These are phyloP conservation scores for Macrophomina pseudophaseolina DNA, from an alignment of 2,329 filamentous ascomycete species.

Conservation along the genomic window DNA sequence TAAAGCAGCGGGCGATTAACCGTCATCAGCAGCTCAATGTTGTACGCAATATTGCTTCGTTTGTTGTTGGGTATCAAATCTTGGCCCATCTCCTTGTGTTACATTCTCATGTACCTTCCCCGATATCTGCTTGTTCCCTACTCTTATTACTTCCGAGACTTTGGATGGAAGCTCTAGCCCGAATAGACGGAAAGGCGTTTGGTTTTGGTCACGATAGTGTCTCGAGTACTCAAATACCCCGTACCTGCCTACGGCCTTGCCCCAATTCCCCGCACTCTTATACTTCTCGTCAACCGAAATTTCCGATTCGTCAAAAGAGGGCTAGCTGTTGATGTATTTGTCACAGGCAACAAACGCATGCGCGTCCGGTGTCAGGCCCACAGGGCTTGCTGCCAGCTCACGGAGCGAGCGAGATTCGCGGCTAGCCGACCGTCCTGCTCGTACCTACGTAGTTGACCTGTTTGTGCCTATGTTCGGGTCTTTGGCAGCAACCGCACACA, in stretches of 20 bases:
- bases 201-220: neutral
- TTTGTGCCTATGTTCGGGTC: too few species aligned
- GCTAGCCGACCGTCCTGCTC: too few species aligned
- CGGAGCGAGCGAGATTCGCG: too few species aligned
- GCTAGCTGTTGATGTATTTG: neutral
- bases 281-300: too few species aligned
- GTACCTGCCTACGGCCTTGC: neutral
- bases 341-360: neutral
- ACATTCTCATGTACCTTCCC: constrained; percentile 13
- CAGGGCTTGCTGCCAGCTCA: too few species aligned
- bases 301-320: neutral
- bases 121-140: neutral
- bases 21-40: constrained; percentile 1
- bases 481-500: neutral
- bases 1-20: neutral
- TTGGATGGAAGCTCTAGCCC: neutral
- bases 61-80: neutral
- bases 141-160: neutral
- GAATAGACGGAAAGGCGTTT: constrained; percentile 20
- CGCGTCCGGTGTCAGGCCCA: too few species aligned
- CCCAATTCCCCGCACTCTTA: too few species aligned
- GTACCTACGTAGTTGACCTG: too few species aligned
- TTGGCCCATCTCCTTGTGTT: neutral
- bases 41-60: constrained; percentile 11
- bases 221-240: constrained; percentile 20